phyloP scores from a whole-genome alignment of 2,329 filamentous ascomycete species.

The Rugonectria rugulosa region DNA sequence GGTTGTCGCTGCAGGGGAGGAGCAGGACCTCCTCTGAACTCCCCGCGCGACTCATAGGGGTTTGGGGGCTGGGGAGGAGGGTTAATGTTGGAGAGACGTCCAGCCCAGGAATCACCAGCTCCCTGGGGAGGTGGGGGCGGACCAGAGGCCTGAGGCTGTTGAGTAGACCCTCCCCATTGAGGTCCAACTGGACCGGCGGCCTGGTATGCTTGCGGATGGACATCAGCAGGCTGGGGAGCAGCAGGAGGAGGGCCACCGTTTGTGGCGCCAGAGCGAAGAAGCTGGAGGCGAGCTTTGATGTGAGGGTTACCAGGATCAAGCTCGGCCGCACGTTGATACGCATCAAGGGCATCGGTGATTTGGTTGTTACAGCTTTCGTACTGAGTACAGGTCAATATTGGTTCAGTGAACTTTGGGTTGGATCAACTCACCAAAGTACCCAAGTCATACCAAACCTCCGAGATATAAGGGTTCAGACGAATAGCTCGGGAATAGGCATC shows the following conservation, averaged over 20 bases:
- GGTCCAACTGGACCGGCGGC: conserved; percentile 82
- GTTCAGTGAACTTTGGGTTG: no score
- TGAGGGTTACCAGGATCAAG: conserved; percentile 92
- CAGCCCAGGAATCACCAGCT: conserved; percentile 63
- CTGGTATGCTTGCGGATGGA: conserved; percentile 94
- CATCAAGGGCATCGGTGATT: conserved; percentile 93
- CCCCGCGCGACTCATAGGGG: conserved; percentile 77
- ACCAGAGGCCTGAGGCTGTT: conserved; percentile 58
- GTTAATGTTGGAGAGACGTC: conserved; percentile 80
- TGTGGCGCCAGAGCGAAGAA: conserved; percentile 82
- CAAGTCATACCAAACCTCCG: conserved; percentile 98
- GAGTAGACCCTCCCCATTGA: conserved; percentile 85
- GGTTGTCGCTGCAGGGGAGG: conserved; percentile 74
- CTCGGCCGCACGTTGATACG: conserved; percentile 93
- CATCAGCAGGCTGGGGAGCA: conserved; percentile 91
- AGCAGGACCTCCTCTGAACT: conserved; percentile 73
- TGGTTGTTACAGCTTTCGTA: conserved; percentile 99
- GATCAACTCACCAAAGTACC: conserved; percentile 81
- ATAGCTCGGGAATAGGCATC: conserved; percentile 98
- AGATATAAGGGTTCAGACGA: conserved; percentile 95
- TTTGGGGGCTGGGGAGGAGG: conserved; percentile 78
- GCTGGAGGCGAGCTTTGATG: conserved; percentile 92
- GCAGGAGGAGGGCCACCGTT: conserved; percentile 75
- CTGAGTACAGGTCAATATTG: conserved; percentile 55
- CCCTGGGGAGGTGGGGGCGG: conserved; percentile 70